Percentiles rank a stretch among this genome's conserved stretches.
These are phyloP conservation scores for Phialemonium atrogriseum DNA, from an alignment of 2,329 filamentous ascomycete genomes.

Conservation along the genomic window DNA sequence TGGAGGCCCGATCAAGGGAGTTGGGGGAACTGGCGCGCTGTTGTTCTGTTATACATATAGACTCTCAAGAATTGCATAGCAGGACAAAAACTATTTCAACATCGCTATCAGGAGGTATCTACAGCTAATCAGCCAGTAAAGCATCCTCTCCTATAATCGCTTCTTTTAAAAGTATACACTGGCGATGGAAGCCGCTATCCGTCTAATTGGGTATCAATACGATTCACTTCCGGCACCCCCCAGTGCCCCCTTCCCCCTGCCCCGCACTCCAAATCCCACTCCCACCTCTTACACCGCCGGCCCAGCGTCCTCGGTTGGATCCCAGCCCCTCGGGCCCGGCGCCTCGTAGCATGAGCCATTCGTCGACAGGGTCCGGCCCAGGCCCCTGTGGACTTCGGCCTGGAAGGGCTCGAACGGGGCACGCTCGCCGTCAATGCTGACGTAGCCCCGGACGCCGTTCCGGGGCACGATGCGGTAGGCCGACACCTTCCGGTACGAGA, in stretches of 20 bases:
- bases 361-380: conserved; percentile 80
- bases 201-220: conserved; percentile 16
- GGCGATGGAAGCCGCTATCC: conserved; percentile 17
- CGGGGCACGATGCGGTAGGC: conserved; percentile 79
- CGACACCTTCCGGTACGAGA: conserved; percentile 76
- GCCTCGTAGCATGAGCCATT: conserved; percentile 60
- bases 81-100: no score
- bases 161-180: conserved; percentile 2
- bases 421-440: conserved; percentile 88
- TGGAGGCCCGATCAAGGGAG: no score
- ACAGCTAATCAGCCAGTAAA: neutral
- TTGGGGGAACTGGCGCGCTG: no score
- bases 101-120: no score
- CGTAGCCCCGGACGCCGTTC: conserved; percentile 61
- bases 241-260: no score
- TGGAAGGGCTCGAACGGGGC: conserved; percentile 86
- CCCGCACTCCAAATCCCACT: no score
- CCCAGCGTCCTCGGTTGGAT: no score
- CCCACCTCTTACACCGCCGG: no score
- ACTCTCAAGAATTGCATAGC: no score
- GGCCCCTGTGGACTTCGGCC: conserved; percentile 73
- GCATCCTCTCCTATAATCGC: no score
- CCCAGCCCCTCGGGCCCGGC: conserved; percentile 43
- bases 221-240: no score
- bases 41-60: no score